Evolutionary conservation across 257 asterid genomes (phyloP), one percentile per base, ranked within the genome.

Genomic region (Solanum pinnatisectum): DNA sequence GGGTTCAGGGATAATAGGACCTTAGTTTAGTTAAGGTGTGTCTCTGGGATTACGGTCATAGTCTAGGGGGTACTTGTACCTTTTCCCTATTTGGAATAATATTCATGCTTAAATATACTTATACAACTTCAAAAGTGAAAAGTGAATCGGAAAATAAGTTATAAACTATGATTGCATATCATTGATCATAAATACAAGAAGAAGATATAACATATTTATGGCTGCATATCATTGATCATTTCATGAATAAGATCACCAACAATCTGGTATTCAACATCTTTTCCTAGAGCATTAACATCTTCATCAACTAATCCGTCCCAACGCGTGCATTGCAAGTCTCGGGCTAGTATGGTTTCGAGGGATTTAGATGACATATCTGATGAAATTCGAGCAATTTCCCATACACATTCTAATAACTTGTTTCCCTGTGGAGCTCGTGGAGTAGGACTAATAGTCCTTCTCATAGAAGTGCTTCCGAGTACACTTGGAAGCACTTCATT

Each of bases 401-500:
- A 94, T 30, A 93, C 93, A 70, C 82, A 91, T 70, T 93, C 92
- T 40, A 96, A 91, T 60, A 96, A 86, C 91, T 90, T 92, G 91
- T 92, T 91, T 89, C 99, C 99, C 16, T 65, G 91, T 14, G 91
- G 94, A 84, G 98, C 92, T 88, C 89, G 92, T 30, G 78, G 88
- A 86, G 83, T 83, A 4, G 90, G 89, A 77, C 94, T 89, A 37
- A 36, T 88, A 68, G 91, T 90, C 90, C 93, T 94, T 86, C 90
- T 91, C 94, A 90, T 88, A 87, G 84, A 87, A 35, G 94, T 79
- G 92, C 92, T 87, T 73, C 92, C 91, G 14, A 95, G 96, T 83
- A 94, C 87, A 39, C 89, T 85, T n/a, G 98, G 95, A 84, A 97
- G 98, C 73, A 90, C 90, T 92, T 97, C 99, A 39, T 97, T 97